Percentiles rank a stretch among this genome's conserved stretches.
Conservation (phyloP, 768 basidiomycete genomes). For the Termitomyces bulborhizus region DNA sequence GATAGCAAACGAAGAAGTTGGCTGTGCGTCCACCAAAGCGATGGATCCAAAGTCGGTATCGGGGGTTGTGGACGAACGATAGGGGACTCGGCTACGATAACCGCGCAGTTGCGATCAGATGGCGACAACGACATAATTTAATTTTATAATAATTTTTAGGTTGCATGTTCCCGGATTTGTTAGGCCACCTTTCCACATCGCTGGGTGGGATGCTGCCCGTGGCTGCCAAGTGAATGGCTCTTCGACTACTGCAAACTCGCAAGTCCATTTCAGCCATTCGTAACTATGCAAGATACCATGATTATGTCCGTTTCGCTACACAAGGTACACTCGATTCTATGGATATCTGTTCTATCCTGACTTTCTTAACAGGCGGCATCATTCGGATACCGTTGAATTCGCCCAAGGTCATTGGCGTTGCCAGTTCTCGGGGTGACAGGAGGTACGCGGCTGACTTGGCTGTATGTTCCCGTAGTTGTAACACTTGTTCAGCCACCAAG, state of each 20-base stretch:
- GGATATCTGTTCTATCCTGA: conserved; percentile 5
- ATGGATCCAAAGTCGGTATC: not conserved
- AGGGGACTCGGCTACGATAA: not conserved
- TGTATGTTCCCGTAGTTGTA: not conserved
- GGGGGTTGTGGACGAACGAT: not conserved
- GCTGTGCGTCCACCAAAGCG: too few species aligned
- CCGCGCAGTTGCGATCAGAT: not conserved
- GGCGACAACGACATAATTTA: not conserved
- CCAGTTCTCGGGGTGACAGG: conserved; percentile 70
- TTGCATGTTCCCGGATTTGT: not conserved
- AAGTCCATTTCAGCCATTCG: conserved; percentile 11
- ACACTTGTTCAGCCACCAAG: conserved; percentile 61
- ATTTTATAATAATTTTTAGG: not conserved
- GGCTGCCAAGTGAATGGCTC: conserved; percentile 19
- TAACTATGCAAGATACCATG: conserved; percentile 45
- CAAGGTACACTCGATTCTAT: conserved; percentile 19
- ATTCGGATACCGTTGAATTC: conserved; percentile 68
- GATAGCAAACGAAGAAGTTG: not conserved
- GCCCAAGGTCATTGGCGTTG: conserved; percentile 72
- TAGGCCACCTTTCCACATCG: not conserved
- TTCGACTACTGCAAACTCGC: conserved; percentile 17
- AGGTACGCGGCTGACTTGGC: conserved; percentile 31
- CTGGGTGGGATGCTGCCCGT: conserved; percentile 17
- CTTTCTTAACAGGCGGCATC: conserved; percentile 42
- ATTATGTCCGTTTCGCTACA: conserved; percentile 57